Evolutionary conservation across 2,329 filamentous ascomycete species (phyloP), one percentile per base, ranked within the genome.

Genomic region (Cladosporium sp.): DNA sequence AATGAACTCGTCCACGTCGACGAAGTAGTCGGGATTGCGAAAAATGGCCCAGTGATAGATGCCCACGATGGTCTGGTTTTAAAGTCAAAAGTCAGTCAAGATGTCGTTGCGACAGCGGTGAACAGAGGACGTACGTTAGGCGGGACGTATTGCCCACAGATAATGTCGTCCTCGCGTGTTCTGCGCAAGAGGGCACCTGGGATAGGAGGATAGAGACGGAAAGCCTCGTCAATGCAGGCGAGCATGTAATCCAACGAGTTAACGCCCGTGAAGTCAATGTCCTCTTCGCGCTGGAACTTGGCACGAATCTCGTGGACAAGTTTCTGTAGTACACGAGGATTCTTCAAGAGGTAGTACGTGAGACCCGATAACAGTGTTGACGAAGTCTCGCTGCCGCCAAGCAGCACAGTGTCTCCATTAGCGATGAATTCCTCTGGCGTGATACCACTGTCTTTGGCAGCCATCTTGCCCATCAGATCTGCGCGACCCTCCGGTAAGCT

Each of bases 311-410:
- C 89, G 1, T 77, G 69, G 67, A 83, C 82, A 57, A 91, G 78
- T 28, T 81, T 82, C 1, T 75, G 72, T 60, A 89, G 82, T 18
- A 82, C 82, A 0, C 68, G 40, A 0, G 88, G 87, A 69, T 87
- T 86, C 71, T 86, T 87, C 33, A 93, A 81, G 4, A 93, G 78
- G 74, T 87, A 88, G 78, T 92, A 93, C 69, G 93, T 91, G 0
- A 92, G 84, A 2, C 88, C 83, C 1, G 85, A 84, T 0, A 93
- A 81, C 1, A 85, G 85, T 71, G 93, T 92, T 53, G 89, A 90
- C 0, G 91, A 93, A 0, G 91, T 93, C 76, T 94, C 91, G 2
- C 86, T 89, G 4, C 91, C 91, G 0, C 91, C 91, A 69, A 90
- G 83, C 68, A 82, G 79, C 53, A 80, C 70, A 7, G 75, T 64